Evolutionary conservation across 23 red algal genomes (phyloP).

Genomic region (Gracilaria domingensis): DNA sequence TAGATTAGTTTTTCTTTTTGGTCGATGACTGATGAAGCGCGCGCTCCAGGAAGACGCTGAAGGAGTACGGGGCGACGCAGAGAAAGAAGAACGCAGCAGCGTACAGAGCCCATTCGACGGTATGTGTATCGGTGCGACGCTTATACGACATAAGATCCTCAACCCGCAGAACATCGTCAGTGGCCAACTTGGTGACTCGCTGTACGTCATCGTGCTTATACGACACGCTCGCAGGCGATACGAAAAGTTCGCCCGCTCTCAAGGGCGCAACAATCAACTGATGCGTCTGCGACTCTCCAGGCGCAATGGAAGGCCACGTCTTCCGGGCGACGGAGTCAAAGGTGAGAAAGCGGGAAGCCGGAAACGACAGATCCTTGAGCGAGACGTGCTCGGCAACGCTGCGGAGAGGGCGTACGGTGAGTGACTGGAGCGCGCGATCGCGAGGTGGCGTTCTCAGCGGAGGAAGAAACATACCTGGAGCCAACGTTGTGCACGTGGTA

Average conservation of each 20-base stretch:
- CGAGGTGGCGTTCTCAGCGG: neutral
- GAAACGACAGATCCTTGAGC: slow-evolving; percentile 64
- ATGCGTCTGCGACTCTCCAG: neutral
- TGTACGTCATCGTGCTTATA: slow-evolving; percentile 40
- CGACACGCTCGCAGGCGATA: slow-evolving; percentile 41
- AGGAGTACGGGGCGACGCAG: slow-evolving; percentile 28
- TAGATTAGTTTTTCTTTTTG: slow-evolving; percentile 53
- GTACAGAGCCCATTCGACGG: slow-evolving; percentile 43
- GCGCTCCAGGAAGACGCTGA: slow-evolving; percentile 22
- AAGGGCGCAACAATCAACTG: slow-evolving; percentile 30
- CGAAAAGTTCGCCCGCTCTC: slow-evolving; percentile 51
- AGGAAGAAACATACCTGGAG: neutral
- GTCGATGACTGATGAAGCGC: neutral
- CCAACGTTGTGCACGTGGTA: slow-evolving; percentile 58
- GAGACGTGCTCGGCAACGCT: slow-evolving; percentile 28
- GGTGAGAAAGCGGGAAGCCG: slow-evolving; percentile 55
- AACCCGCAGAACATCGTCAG: slow-evolving; percentile 39
- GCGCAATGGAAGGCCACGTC: slow-evolving; percentile 8
- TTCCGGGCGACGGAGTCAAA: neutral
- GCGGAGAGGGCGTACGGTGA: neutral
- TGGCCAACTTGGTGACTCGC: slow-evolving; percentile 29
- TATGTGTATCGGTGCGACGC: slow-evolving; percentile 45
- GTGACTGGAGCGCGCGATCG: neutral
- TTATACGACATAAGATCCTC: slow-evolving; percentile 45
- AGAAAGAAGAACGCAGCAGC: slow-evolving; percentile 9